phyloP scores from a whole-genome alignment of 2,329 filamentous ascomycete genomes.

The Penicillium olsonii region DNA sequence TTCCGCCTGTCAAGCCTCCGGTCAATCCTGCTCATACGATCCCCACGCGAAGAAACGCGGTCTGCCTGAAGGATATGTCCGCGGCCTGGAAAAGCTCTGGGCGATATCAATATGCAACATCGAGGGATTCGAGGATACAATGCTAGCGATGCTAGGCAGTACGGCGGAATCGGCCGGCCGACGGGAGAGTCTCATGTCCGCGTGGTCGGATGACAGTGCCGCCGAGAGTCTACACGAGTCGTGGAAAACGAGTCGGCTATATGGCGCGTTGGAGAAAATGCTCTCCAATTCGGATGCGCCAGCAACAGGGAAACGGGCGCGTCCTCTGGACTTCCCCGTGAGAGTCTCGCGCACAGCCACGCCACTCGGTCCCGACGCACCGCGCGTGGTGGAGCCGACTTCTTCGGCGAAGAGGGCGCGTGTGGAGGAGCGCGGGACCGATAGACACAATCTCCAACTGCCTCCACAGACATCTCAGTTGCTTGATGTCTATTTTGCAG shows the following conservation, averaged over 20 bases:
- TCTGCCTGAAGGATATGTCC: slow-evolving; percentile 49
- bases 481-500: slow-evolving; percentile 59
- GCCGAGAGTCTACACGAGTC: slow-evolving; percentile 47
- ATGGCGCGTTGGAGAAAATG: slow-evolving; percentile 43
- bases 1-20: slow-evolving; percentile 43
- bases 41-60: slow-evolving; percentile 48
- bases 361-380: slow-evolving; percentile 30
- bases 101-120: slow-evolving; percentile 47
- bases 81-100: slow-evolving; percentile 49
- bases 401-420: slow-evolving; percentile 29
- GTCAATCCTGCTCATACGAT: slow-evolving; percentile 46
- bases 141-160: slow-evolving; percentile 41
- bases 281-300: slow-evolving; percentile 36
- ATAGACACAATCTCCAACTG: slow-evolving; percentile 35
- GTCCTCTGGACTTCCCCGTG: slow-evolving; percentile 33
- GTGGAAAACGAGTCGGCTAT: slow-evolving; percentile 47
- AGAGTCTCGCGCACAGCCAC: slow-evolving; percentile 34
- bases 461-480: slow-evolving; percentile 55
- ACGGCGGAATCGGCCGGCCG: slow-evolving; percentile 34
- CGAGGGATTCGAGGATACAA: slow-evolving; percentile 46
- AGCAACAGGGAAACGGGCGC: slow-evolving; percentile 35
- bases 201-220: slow-evolving; percentile 43
- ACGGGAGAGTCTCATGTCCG: slow-evolving; percentile 35
- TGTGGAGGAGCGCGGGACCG: slow-evolving; percentile 14
- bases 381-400: slow-evolving; percentile 32